Evolutionary conservation across 106 monocot genomes (phyloP), one percentile per base, ranked within the genome.

Genomic region (Agapanthus africanus): DNA sequence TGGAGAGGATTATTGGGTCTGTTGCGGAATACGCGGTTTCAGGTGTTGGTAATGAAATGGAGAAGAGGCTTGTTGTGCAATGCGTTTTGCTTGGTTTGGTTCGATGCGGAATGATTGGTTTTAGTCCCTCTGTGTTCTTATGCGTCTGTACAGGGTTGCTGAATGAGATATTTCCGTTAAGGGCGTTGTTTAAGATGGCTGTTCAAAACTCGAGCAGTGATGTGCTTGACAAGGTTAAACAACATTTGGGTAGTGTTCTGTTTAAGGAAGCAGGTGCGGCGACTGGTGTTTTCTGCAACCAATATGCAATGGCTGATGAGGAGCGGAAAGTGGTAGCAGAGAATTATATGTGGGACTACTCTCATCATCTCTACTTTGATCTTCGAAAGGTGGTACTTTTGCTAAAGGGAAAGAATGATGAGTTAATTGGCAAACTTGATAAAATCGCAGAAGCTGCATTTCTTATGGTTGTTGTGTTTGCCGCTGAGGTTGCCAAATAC

Each of bases 401-500:
- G 47, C 71, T 79, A 22, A 66, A 65, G 26, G 70, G 76, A 19
- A 73, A 56, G 41, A 65, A 66, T 33, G 66, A 77, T 67, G 73
- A 83, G 25, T 66, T 95, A 46, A 54, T 82, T 28, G 49, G 31
- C 6, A 71, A 75, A 34, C 50, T 97, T 70, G 97, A 92, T 60
- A 89, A 89, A 71, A 81, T 97, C 34, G 84, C 82, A 2, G 92
- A 97, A 73, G 81, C 92, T 47, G 82, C 91, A 42, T 97, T 97
- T 77, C 86, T 97, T 33, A 92, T 97, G 89, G 86, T 92, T 33
- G 92, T 97, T 70, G 89, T 97, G 15, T 92, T 89, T 82, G 75
- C 92, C 4, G 80, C 84, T 30, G 92, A 89, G 64, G 88, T 81
- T 11, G 62, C 79, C 6, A 84, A 84, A 54, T 71, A 70, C 42